phyloP scores from a whole-genome alignment of 1,284 basidiomycete genomes.

The Volvariella volvacea region DNA sequence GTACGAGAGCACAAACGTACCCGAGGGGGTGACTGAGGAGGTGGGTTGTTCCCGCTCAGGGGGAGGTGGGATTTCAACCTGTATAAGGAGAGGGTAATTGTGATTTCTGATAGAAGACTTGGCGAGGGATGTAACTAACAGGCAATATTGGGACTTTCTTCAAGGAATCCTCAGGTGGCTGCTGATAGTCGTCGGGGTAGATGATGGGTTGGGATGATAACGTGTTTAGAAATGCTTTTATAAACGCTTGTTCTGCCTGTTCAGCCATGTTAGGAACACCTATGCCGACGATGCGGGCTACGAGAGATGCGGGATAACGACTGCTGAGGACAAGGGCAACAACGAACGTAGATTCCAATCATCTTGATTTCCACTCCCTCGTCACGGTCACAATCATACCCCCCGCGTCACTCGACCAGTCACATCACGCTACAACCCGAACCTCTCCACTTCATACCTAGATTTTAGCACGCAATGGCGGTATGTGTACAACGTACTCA shows the following conservation, averaged over 20 bases:
- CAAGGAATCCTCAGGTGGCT: conserved; percentile 63
- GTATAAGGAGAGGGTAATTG: background rate
- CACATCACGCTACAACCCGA: conserved; percentile 9
- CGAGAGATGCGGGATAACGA: background rate
- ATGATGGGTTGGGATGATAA: conserved; percentile 64
- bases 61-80: conserved; percentile 8
- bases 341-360: background rate
- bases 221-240: conserved; percentile 65
- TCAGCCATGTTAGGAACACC: conserved; percentile 23
- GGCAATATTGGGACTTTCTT: conserved; percentile 69
- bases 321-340: background rate
- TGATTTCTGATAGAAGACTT: conserved; percentile 6
- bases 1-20: conserved; percentile 8
- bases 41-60: conserved; percentile 11
- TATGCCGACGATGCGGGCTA: background rate
- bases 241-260: conserved; percentile 65
- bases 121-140: conserved; percentile 35
- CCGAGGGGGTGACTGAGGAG: conserved; percentile 22
- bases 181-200: conserved; percentile 72
- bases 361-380: background rate
- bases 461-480: conserved; percentile 24
- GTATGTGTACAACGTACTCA: conserved; percentile 18
- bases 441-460: conserved; percentile 6
- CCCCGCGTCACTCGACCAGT: conserved; percentile 5
- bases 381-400: background rate